These are phyloP conservation scores for Polychytrium aggregatum DNA, from an alignment of 192 early-diverging fungal genomes.

Conservation along the genomic window DNA sequence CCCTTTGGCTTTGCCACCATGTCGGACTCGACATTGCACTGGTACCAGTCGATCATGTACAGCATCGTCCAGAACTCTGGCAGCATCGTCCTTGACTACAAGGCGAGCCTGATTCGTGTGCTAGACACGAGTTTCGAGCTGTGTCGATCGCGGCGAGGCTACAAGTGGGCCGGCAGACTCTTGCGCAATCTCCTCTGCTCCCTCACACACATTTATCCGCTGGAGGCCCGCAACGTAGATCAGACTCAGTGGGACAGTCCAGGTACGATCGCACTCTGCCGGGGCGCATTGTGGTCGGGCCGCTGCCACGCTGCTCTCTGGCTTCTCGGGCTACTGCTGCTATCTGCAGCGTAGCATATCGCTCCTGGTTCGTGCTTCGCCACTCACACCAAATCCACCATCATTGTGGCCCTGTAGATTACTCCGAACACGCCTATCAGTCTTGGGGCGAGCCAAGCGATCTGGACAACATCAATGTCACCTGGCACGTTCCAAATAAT, in stretches of 20 bases:
- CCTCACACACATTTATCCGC: constrained; percentile 40
- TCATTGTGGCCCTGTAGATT: too few relatives aligned
- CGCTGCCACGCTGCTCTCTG: too few relatives aligned
- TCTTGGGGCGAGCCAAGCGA: constrained; percentile 63
- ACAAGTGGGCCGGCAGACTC: constrained; percentile 60
- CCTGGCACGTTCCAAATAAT: constrained; percentile 69
- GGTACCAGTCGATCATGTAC: constrained; percentile 58
- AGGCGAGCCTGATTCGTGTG: constrained; percentile 8
- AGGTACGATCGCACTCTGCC: constrained; percentile 20
- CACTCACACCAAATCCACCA: too few relatives aligned
- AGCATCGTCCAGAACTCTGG: constrained; percentile 39
- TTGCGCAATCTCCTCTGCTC: constrained; percentile 32
- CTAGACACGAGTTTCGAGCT: constrained; percentile 18
- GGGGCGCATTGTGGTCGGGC: too few relatives aligned
- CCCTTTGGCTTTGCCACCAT: constrained; percentile 38
- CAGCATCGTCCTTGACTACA: constrained; percentile 33
- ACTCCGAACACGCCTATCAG: too few relatives aligned
- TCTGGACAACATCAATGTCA: constrained; percentile 37
- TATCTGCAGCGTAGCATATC: not conserved
- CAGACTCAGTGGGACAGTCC: constrained; percentile 42
- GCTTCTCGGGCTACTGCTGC: not conserved
- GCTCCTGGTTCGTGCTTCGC: too few relatives aligned
- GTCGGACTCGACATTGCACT: constrained; percentile 62
- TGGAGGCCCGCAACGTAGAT: constrained; percentile 44
- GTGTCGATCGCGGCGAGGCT: constrained; percentile 51